These are phyloP conservation scores for Dactylis glomerata DNA, from an alignment of 176 grass and related monocot genomes.

Conservation along the genomic window DNA sequence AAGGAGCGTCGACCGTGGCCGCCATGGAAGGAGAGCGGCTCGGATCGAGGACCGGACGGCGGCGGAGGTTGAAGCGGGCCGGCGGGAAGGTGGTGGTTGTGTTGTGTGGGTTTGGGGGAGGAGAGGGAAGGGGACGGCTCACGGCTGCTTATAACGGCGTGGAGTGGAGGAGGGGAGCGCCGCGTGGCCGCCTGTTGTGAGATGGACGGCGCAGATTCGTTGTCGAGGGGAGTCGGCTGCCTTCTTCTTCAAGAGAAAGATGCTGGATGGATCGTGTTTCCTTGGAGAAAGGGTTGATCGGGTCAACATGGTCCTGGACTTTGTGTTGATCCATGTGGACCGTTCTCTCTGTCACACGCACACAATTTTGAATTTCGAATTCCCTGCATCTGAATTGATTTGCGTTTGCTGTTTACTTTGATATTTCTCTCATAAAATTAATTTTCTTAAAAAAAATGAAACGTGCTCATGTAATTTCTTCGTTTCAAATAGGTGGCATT, in stretches of 20 bases:
- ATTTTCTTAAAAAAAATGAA: no score
- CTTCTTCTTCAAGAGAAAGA: constrained; percentile 25
- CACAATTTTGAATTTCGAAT: no score
- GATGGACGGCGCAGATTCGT: constrained; percentile 15
- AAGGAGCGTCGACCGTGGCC: neutral
- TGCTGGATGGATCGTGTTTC: neutral
- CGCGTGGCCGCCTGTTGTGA: neutral
- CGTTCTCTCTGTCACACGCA: neutral
- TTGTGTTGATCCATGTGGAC: constrained; percentile 10
- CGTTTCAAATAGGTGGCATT: no score
- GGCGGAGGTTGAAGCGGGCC: neutral
- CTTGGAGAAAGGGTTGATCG: constrained; percentile 30
- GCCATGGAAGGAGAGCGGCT: neutral
- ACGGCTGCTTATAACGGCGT: neutral
- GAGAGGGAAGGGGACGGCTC: neutral
- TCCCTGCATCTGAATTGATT: no score
- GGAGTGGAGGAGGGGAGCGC: neutral
- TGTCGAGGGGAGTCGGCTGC: neutral
- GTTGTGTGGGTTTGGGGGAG: neutral
- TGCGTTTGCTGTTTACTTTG: no score
- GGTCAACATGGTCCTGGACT: neutral
- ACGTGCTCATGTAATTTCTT: no score
- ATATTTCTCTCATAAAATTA: no score
- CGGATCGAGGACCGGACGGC: neutral
- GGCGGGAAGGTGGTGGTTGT: neutral